Conservation (phyloP, 192 early-diverging fungal genomes). For the Coemansia sp. region DNA sequence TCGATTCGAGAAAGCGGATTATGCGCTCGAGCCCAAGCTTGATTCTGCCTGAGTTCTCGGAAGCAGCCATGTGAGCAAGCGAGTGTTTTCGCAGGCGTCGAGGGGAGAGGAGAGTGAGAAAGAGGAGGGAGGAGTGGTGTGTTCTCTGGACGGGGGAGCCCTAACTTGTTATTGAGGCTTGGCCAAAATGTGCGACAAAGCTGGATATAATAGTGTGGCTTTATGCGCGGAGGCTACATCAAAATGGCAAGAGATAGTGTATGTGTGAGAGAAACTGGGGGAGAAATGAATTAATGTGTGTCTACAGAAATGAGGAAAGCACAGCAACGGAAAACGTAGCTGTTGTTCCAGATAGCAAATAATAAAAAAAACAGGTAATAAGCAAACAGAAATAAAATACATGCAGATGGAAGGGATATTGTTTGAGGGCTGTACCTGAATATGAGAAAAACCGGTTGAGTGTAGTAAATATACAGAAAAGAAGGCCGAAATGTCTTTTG, state of each 20-base stretch:
- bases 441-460: neutral
- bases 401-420: neutral
- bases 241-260: neutral
- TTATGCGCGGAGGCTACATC: neutral
- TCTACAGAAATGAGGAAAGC: neutral
- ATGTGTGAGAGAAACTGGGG: neutral
- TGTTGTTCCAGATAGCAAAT: neutral
- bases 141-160: neutral
- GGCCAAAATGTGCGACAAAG: conserved; percentile 2
- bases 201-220: neutral
- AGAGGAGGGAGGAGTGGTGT: neutral
- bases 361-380: conserved; percentile 1
- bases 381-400: neutral
- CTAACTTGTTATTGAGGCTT: neutral
- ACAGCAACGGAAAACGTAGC: neutral
- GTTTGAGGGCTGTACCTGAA: neutral
- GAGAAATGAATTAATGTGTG: neutral
- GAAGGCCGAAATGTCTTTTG: neutral
- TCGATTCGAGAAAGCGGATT: conserved; percentile 47
- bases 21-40: conserved; percentile 56
- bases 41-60: conserved; percentile 25
- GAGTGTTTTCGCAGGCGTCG: neutral
- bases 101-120: neutral
- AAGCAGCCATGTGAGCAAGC: conserved; percentile 21
- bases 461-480: conserved; percentile 6